Evolutionary conservation across 768 basidiomycete genomes (phyloP), one percentile per base, ranked within the genome.

Genomic region (Solioccasus polychromus): DNA sequence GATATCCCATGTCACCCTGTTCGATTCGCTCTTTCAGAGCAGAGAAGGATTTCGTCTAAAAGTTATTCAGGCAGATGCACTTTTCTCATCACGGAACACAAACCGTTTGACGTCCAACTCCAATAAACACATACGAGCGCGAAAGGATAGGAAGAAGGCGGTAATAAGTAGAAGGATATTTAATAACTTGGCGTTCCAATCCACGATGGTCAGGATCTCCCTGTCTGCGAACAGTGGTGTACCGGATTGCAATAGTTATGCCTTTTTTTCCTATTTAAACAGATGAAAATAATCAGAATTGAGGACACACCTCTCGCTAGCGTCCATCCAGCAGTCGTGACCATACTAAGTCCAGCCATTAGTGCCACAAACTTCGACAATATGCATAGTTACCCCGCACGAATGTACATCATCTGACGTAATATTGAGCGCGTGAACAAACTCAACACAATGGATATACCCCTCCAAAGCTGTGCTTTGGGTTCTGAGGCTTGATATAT

Each of bases 381-480:
- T 12, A 34, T 15, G 18, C 23, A 9, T 26, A 15, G 8, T 49
- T 57, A 85, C 84, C 67, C 70, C 22, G 85, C 76, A 11, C 85
- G 80, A 40, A 86, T 84, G 58, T 82, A 83, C 39, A 87, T 60
- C 85, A 88, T 87, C 85, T 86, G 3, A 3, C 14, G 30, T 24
- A 30, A 1, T 19, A 10, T 34, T 42, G 20, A 50, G 29, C 32
- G 26, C 4, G 17, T 19, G 19, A 23, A 35, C 17, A 15, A 10
- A 12, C 26, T 19, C 6, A 30, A 18, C 5, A 17, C 9, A 17
- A 15, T 10, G 25, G 10, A 74, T 80, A 56, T 58, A 87, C 85
- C 3, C 86, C 85, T 41, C 83, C 83, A 50, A 86, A 88, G 51
- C 83, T 84, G 20, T 88, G 66, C 59, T 88, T 90, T 2, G 81